These are phyloP conservation scores for Leavenworthia alabamica DNA, from an alignment of 345 rosid genomes.

Conservation along the genomic window DNA sequence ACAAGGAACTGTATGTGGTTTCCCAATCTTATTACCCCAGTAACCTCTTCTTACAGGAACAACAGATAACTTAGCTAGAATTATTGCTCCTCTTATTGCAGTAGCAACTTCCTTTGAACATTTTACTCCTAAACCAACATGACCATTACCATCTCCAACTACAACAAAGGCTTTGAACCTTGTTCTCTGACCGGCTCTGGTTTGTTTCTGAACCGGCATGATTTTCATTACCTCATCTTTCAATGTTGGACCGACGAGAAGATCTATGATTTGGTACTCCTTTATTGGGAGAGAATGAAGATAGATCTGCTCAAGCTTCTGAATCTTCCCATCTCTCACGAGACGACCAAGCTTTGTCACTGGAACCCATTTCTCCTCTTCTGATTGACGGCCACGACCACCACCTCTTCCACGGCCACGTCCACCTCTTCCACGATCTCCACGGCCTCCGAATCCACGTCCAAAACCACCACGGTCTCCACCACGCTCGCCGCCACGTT, in stretches of 20 bases:
- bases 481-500: constrained; percentile 12
- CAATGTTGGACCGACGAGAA: constrained; percentile 57
- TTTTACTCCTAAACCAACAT: constrained; percentile 76
- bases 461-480: constrained; percentile 69
- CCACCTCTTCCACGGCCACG: constrained; percentile 45
- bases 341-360: constrained; percentile 90
- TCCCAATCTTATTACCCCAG: constrained; percentile 90
- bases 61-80: constrained; percentile 66
- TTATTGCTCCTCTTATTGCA: constrained; percentile 67
- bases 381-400: constrained; percentile 60
- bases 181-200: constrained; percentile 75
- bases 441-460: constrained; percentile 60
- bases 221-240: constrained; percentile 97
- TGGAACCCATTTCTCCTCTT: constrained; percentile 81
- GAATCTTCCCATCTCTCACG: constrained; percentile 44
- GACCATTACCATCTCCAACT: constrained; percentile 62
- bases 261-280: constrained; percentile 79
- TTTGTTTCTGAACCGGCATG: constrained; percentile 88
- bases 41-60: constrained; percentile 79
- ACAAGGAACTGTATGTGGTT: constrained; percentile 78
- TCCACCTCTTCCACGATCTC: constrained; percentile 35
- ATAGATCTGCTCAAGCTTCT: constrained; percentile 60
- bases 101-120: constrained; percentile 80
- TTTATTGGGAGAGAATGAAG: constrained; percentile 83
- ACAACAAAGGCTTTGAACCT: constrained; percentile 84